A percentile compares a stretch with the other conserved stretches of the same genome.
Conservation (phyloP, 1,284 basidiomycete species). For the Pterulicium gracile region DNA sequence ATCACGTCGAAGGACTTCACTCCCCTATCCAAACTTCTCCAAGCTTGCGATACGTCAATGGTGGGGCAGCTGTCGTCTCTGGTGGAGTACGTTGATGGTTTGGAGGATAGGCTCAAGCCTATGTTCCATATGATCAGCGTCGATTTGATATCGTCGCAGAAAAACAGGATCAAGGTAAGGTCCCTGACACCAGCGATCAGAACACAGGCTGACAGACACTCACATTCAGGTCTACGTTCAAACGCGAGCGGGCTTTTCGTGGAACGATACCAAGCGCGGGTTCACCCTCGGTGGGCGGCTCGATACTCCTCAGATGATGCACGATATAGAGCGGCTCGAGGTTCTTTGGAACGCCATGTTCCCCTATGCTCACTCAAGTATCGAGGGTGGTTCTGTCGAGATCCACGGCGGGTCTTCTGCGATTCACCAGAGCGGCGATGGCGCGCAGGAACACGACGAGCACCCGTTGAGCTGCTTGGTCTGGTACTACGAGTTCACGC, state of each 20-base stretch:
- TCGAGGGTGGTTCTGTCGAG: not conserved
- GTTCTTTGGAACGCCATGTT: constrained; percentile 19
- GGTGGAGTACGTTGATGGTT: not conserved
- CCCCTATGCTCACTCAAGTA: constrained; percentile 15
- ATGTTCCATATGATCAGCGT: constrained; percentile 1
- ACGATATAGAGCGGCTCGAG: constrained; percentile 14
- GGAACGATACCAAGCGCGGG: constrained; percentile 15
- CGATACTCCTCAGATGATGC: constrained; percentile 10
- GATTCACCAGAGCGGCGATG: not conserved
- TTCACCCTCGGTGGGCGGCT: constrained; percentile 20
- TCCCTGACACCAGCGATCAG: too few species aligned
- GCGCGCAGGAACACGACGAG: not conserved
- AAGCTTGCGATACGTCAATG: not conserved
- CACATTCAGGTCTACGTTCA: constrained; percentile 17
- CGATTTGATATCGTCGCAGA: not conserved
- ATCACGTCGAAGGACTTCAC: not conserved
- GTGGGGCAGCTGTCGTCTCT: not conserved
- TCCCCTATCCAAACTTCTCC: not conserved
- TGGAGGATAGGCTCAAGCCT: not conserved
- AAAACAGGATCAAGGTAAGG: constrained; percentile 10
- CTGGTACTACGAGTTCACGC: constrained; percentile 20
- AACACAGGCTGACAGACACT: not conserved
- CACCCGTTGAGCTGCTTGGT: constrained; percentile 18
- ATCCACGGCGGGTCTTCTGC: not conserved
- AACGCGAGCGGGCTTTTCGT: constrained; percentile 16